Evolutionary conservation across 192 early-diverging fungal species (phyloP), one percentile per base, ranked within the genome.

Genomic region (Backusella mclennaniae): DNA sequence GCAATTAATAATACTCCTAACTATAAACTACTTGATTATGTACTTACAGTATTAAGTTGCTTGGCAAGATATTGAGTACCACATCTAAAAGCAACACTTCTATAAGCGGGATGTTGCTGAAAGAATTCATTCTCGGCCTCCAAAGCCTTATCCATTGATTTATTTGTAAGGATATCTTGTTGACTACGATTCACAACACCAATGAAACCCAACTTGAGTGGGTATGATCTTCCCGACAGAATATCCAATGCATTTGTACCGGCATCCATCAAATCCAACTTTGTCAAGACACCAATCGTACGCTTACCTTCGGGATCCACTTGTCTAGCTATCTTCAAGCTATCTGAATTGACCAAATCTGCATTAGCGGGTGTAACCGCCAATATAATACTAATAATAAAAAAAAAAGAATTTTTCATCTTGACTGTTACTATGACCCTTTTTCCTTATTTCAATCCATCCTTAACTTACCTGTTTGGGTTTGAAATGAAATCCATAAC

Each of bases 221-320:
- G 93, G 44, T 92, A 92, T 4, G 93, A 90, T 39, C 91, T 84
- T 36, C 94, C 94, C 0, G 92, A 88, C 29, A 95, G 87, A 41
- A 93, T 91, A 56, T 95, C 94, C 36, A 95, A 82, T 41, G 94
- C 92, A 72, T 93, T 92, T 44, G 93, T 95, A 67, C 94, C 94
- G 59, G 89, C 88, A 76, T 95, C 94, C 94, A 95, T 95, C 75
- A 95, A 77, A 84, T 95, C 94, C 70, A 95, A 86, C 83, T 95
- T 95, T 52, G 94, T 94, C 69, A 95, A 81, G 8, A 95, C 91
- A 26, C 94, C 94, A 42, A 95, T 87, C 6, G 94, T 95, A 68
- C 94, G 89, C 75, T 77, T 79, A 82, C 92, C 92, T 79, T 93
- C 91, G 3, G 92, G 89, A 81, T 94, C 94, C 12, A 95, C 94